Evolutionary conservation across 2,329 filamentous ascomycete species (phyloP), one percentile per base, ranked within the genome.

Genomic region (Alternaria postmessia): DNA sequence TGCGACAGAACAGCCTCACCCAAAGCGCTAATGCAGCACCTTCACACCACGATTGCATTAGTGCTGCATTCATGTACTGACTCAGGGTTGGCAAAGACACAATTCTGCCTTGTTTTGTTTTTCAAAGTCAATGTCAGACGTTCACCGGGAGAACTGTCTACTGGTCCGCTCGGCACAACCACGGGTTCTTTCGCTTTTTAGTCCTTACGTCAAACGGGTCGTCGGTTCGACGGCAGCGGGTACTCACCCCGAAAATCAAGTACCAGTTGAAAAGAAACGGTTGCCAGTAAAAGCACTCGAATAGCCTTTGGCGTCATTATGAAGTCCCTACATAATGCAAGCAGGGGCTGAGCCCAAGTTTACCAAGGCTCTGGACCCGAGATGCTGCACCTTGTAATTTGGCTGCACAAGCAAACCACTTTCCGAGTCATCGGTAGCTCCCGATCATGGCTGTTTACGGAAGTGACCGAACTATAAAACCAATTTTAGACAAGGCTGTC

Each of bases 341-440:
- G 34, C 56, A 62, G 62, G 56, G 53, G 56, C 34, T 49, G 44
- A 24, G 53, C 51, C 18, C 51, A 39, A 51, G 30, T 46, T 42
- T 32, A 47, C 41, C 41, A 63, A 51, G 46, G 44, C 63, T 55
- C 57, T 61, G 62, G 44, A 49, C 49, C 48, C 42, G 52, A 51
- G 56, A 67, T 63, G 32, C 61, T 65, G 64, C 57, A 66, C 60
- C 55, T 57, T 51, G 26, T 24, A 39, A 48, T 57, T 47, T 61
- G 62, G 64, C 62, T 51, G 38, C 56, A 57, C 61, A 65, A 64
- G 52, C 58, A 68, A 58, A 43, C 56, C 62, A 61, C 51, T 52
- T 61, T 59, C 65, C 67, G 57, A 54, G 57, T 52, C 59, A 57
- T 65, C 63, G 66, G 67, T 64, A 67, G 32, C 57, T 60, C 60